Evolutionary conservation across 1,139 yeast genomes (phyloP).

Genomic region (Petasospora rhodanensis): DNA sequence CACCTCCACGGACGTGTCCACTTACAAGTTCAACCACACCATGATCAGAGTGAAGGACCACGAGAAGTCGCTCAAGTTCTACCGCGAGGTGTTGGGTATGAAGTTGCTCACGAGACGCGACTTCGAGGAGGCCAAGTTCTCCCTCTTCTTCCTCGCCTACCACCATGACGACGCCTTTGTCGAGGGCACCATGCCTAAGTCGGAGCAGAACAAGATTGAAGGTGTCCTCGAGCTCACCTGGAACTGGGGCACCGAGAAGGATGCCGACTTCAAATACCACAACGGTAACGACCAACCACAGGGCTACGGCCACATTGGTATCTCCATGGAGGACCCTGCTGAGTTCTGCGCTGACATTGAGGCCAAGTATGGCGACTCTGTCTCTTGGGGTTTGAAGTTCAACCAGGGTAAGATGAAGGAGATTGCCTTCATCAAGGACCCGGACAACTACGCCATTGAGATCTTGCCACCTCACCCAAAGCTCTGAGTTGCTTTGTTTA

Average conservation of each 20-base stretch:
- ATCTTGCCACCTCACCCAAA: constrained; percentile 40
- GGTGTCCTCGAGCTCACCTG: constrained; percentile 85
- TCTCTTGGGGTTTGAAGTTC: constrained; percentile 49
- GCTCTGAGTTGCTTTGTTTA: constrained; percentile 3
- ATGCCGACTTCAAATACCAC: constrained; percentile 70
- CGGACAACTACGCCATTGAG: constrained; percentile 89
- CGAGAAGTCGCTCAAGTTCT: constrained; percentile 66
- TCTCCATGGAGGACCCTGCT: constrained; percentile 65
- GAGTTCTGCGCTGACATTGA: constrained; percentile 50
- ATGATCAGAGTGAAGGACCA: constrained; percentile 94
- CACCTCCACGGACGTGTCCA: constrained; percentile 35
- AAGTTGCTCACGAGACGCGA: constrained; percentile 54
- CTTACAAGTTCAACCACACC: constrained; percentile 76
- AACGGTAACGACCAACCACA: constrained; percentile 75
- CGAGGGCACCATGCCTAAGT: constrained; percentile 30
- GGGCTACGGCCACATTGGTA: constrained; percentile 85
- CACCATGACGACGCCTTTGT: constrained; percentile 35
- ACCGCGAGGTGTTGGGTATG: constrained; percentile 77
- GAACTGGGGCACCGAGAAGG: constrained; percentile 91
- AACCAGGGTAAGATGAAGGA: constrained; percentile 56
- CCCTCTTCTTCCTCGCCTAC: constrained; percentile 81
- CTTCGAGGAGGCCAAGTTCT: constrained; percentile 68
- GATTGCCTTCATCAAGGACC: constrained; percentile 76
- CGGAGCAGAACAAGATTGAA: constrained; percentile 43
- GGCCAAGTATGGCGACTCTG: constrained; percentile 38